A percentile compares a stretch with the other conserved stretches of the same genome.
Conservation (phyloP, 2,329 filamentous ascomycete genomes). For the Apiospora marii region DNA sequence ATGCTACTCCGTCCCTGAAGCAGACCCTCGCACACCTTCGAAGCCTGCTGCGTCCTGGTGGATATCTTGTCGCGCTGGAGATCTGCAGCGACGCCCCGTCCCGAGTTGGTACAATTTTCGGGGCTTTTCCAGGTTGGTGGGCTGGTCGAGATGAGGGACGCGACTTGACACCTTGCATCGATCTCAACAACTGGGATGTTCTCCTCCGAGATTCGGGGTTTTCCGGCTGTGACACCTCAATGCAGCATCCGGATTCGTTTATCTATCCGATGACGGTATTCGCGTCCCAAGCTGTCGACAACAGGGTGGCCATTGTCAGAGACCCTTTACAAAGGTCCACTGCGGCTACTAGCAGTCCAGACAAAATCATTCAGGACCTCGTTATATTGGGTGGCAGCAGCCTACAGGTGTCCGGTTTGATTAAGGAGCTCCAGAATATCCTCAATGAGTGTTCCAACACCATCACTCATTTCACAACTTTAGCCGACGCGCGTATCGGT, state of each 20-base stretch:
- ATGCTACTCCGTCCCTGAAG: constrained; percentile 33
- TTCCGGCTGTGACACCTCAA: constrained; percentile 35
- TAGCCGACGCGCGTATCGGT: too few species aligned
- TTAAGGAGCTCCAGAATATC: too few species aligned
- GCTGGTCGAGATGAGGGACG: constrained; percentile 39
- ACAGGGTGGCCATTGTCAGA: background rate
- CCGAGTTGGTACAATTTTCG: too few species aligned
- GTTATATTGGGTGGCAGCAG: too few species aligned
- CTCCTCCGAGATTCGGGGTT: constrained; percentile 35
- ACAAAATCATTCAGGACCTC: too few species aligned
- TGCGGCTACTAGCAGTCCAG: too few species aligned
- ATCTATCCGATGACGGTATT: background rate
- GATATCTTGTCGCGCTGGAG: constrained; percentile 26
- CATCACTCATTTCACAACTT: too few species aligned
- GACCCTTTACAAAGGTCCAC: too few species aligned
- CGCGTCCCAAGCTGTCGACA: background rate
- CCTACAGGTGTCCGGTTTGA: too few species aligned
- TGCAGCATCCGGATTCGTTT: background rate
- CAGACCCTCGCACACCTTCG: constrained; percentile 31
- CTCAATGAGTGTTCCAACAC: too few species aligned
- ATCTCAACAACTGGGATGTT: constrained; percentile 36
- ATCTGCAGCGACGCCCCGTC: too few species aligned
- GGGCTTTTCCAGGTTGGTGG: constrained; percentile 49
- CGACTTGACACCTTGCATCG: constrained; percentile 30
- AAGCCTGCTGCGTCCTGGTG: constrained; percentile 33